These are phyloP conservation scores for Emericellopsis atlantica DNA, from an alignment of 2,329 filamentous ascomycete species.

Conservation along the genomic window DNA sequence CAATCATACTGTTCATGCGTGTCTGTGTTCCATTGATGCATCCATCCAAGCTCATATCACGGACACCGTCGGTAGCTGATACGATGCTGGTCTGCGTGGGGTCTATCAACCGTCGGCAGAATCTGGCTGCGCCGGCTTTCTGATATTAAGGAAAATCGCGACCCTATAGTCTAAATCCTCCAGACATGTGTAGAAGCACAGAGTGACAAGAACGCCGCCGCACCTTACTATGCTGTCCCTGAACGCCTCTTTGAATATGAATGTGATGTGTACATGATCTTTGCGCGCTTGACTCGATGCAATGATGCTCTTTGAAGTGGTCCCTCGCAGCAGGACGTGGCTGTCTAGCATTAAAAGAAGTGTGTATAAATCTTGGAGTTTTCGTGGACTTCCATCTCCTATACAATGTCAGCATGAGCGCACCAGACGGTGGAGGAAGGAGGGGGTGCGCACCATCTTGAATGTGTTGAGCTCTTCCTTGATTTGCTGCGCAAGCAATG, in stretches of 20 bases:
- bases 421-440: background rate
- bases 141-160: slow-evolving; percentile 17
- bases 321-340: slow-evolving; percentile 5
- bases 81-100: too few relatives aligned
- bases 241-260: slow-evolving; percentile 33
- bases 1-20: too few relatives aligned
- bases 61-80: too few relatives aligned
- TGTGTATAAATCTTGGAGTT: slow-evolving; percentile 98
- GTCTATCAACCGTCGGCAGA: background rate
- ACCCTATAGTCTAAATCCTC: slow-evolving; percentile 21
- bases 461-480: slow-evolving; percentile 99
- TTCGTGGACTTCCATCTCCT: slow-evolving; percentile 99
- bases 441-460: slow-evolving; percentile 57
- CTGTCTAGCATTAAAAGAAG: slow-evolving; percentile 66
- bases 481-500: slow-evolving; percentile 95
- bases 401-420: slow-evolving; percentile 21
- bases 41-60: too few relatives aligned
- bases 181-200: slow-evolving; percentile 20
- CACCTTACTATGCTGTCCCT: slow-evolving; percentile 46
- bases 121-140: background rate
- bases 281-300: slow-evolving; percentile 5
- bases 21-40: too few relatives aligned
- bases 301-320: slow-evolving; percentile 11
- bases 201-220: slow-evolving; percentile 36
- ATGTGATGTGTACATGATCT: slow-evolving; percentile 36